These are phyloP conservation scores for Lodderomyces orthopsilosis DNA, from an alignment of 1,139 yeast genomes.

Conservation along the genomic window DNA sequence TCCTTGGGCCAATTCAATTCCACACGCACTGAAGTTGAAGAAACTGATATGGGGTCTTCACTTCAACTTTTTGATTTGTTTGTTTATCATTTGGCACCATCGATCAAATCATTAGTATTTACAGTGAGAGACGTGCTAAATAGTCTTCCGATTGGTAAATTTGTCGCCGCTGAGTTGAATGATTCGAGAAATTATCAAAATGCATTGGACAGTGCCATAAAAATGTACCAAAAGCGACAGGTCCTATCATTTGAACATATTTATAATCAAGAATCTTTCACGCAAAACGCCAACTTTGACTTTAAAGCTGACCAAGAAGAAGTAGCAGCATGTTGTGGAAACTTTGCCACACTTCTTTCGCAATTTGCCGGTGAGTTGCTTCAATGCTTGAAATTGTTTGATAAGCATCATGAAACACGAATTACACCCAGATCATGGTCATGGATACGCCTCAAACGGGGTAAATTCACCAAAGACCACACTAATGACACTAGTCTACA, in stretches of 20 bases:
- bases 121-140: conserved; percentile 62
- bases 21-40: conserved; percentile 19
- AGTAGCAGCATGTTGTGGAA: conserved; percentile 82
- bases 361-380: conserved; percentile 61
- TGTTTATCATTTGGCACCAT: conserved; percentile 67
- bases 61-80: conserved; percentile 61
- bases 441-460: conserved; percentile 42
- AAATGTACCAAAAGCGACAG: conserved; percentile 57
- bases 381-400: conserved; percentile 46
- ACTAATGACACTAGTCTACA: conserved; percentile 22
- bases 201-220: conserved; percentile 52
- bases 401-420: conserved; percentile 32
- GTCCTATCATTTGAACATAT: conserved; percentile 53
- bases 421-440: conserved; percentile 37
- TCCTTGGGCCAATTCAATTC: conserved; percentile 17
- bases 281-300: conserved; percentile 30
- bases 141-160: conserved; percentile 55
- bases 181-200: conserved; percentile 31
- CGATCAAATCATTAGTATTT: conserved; percentile 63
- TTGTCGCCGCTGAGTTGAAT: conserved; percentile 7
- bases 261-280: conserved; percentile 58
- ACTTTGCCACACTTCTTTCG: conserved; percentile 64
- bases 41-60: conserved; percentile 10
- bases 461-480: neutral
- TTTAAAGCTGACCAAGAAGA: conserved; percentile 69